Conservation (phyloP, 2,329 filamentous ascomycete species). For the Fusarium sp. region DNA sequence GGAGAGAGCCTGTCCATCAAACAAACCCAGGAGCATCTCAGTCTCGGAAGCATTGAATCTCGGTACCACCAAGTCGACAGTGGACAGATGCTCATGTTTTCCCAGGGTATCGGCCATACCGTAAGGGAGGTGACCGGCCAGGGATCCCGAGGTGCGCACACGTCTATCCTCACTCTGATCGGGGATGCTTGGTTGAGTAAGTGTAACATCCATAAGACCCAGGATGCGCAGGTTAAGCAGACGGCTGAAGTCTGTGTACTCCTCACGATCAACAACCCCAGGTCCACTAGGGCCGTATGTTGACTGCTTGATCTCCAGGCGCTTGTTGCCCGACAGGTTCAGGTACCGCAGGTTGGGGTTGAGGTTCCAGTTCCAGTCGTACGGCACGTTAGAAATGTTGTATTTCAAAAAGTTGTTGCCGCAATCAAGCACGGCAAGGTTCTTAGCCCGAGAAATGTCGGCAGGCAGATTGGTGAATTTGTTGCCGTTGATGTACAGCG, state of each 20-base stretch:
- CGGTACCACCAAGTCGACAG: constrained; percentile 94
- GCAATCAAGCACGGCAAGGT: constrained; percentile 91
- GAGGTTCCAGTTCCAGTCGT: constrained; percentile 99
- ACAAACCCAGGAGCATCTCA: constrained; percentile 92
- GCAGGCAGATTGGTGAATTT: constrained; percentile 97
- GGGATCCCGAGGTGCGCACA: constrained; percentile 95
- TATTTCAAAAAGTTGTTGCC: constrained; percentile 97
- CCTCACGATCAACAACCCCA: constrained; percentile 68
- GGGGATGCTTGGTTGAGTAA: constrained; percentile 91
- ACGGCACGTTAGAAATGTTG: constrained; percentile 98
- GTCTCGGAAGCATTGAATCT: constrained; percentile 90
- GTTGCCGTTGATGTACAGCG: constrained; percentile 96
- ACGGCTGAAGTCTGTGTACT: constrained; percentile 88
- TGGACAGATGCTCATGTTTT: constrained; percentile 93
- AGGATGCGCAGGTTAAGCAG: constrained; percentile 86
- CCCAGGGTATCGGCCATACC: constrained; percentile 98
- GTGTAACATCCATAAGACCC: constrained; percentile 96
- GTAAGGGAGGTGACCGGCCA: constrained; percentile 91
- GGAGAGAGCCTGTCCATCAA: constrained; percentile 91
- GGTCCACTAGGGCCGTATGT: constrained; percentile 59
- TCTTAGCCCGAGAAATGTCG: constrained; percentile 93
- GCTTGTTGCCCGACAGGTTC: constrained; percentile 96
- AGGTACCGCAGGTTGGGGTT: constrained; percentile 95
- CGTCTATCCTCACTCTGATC: constrained; percentile 95
- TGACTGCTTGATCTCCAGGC: constrained; percentile 86